phyloP scores from a whole-genome alignment of 129 eudicot genomes.

The Artemisia argyi region DNA sequence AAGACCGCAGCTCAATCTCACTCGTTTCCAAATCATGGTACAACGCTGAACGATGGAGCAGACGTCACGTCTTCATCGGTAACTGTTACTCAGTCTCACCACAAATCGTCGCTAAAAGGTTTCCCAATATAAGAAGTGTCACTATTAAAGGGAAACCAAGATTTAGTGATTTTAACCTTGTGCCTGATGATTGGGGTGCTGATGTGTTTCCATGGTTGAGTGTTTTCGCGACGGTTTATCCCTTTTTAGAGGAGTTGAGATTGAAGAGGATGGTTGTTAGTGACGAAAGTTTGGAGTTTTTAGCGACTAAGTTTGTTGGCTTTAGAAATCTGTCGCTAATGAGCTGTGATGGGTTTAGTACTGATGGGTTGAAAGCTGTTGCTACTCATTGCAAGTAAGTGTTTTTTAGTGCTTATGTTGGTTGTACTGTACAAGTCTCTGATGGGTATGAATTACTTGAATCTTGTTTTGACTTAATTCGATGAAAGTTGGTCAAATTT shows the following conservation, averaged over 20 bases:
- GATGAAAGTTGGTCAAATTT: slow-evolving; percentile 7
- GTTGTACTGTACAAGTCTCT: slow-evolving; percentile 4
- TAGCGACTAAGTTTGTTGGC: slow-evolving; percentile 51
- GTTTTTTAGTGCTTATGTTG: background rate
- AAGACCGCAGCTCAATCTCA: slow-evolving; percentile 70
- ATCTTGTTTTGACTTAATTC: slow-evolving; percentile 9
- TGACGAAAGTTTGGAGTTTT: slow-evolving; percentile 80
- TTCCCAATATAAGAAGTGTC: slow-evolving; percentile 68
- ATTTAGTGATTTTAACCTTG: slow-evolving; percentile 78
- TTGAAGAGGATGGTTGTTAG: slow-evolving; percentile 75
- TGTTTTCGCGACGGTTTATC: slow-evolving; percentile 61
- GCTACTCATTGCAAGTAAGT: slow-evolving; percentile 84
- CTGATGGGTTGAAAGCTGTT: slow-evolving; percentile 73
- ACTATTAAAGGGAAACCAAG: slow-evolving; percentile 76
- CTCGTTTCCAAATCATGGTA: slow-evolving; percentile 83
- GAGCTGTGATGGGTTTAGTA: slow-evolving; percentile 87
- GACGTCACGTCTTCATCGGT: slow-evolving; percentile 71
- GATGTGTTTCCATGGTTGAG: slow-evolving; percentile 63
- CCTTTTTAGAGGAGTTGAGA: slow-evolving; percentile 75
- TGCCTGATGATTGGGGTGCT: slow-evolving; percentile 43
- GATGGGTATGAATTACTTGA: background rate
- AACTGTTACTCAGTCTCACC: slow-evolving; percentile 83
- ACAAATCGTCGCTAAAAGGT: slow-evolving; percentile 64
- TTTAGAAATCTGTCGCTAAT: slow-evolving; percentile 63
- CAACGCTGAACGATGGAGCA: slow-evolving; percentile 75